These are phyloP conservation scores for Musa troglodytarum DNA, from an alignment of 176 grass and related monocot genomes.

Conservation along the genomic window DNA sequence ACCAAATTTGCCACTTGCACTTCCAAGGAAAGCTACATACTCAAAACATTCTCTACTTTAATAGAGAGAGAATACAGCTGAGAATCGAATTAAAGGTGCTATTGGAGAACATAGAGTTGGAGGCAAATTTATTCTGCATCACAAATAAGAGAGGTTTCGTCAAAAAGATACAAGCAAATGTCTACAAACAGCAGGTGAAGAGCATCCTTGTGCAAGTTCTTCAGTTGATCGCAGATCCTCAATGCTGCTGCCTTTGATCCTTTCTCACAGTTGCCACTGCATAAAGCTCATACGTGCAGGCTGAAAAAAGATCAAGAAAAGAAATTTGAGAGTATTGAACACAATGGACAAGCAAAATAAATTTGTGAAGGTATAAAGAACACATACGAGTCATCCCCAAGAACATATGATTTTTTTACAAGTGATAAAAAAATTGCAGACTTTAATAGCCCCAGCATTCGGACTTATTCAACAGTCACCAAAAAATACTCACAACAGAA, in stretches of 20 bases:
- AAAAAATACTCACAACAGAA: no score
- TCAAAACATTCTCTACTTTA: no score
- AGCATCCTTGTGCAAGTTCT: not conserved
- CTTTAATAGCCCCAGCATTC: no score
- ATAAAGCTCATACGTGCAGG: conserved; percentile 13
- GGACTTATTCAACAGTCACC: no score
- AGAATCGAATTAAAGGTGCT: not conserved
- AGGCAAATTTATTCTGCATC: not conserved
- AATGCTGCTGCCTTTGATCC: not conserved
- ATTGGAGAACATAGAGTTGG: not conserved
- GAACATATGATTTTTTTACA: no score
- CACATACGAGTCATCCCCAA: not conserved
- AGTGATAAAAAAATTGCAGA: no score
- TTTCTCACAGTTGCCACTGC: conserved; percentile 8
- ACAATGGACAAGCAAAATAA: not conserved
- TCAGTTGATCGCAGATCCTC: not conserved
- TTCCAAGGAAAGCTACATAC: no score
- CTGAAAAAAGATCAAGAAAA: not conserved
- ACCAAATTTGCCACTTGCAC: no score
- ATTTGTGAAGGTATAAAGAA: not conserved
- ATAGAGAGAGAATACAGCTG: not conserved
- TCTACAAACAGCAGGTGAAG: not conserved
- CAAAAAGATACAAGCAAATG: not conserved
- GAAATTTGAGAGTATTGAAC: not conserved
- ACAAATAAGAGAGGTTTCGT: not conserved